phyloP scores from a whole-genome alignment of 495 filamentous ascomycete genomes.

The Hyaloscypha finlandica region DNA sequence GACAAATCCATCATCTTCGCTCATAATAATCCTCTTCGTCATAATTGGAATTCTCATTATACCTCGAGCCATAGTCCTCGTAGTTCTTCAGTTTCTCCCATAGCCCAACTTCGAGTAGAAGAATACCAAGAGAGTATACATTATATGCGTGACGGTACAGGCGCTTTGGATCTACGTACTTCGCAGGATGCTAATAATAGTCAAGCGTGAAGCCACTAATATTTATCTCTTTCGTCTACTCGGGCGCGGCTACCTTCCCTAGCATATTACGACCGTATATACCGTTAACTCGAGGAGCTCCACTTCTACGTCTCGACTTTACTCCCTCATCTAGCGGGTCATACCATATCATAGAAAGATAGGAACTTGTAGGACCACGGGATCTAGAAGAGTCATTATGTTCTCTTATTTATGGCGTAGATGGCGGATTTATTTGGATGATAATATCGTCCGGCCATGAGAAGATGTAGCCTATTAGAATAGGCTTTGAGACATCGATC shows the following conservation, averaged over 20 bases:
- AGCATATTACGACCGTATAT: not conserved
- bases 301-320: not conserved
- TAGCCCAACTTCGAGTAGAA: too few relatives aligned
- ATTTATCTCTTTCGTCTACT: conserved; percentile 1
- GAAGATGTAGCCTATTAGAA: not conserved
- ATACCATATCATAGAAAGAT: not conserved
- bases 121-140: too few relatives aligned
- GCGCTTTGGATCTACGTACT: not conserved
- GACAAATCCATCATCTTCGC: too few relatives aligned
- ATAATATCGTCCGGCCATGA: not conserved
- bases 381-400: not conserved
- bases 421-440: not conserved
- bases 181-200: conserved; percentile 1
- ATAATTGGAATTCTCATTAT: too few relatives aligned
- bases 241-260: not conserved
- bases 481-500: conserved; percentile 2
- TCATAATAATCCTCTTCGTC: too few relatives aligned
- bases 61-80: too few relatives aligned
- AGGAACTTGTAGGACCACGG: not conserved
- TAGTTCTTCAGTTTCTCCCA: too few relatives aligned
- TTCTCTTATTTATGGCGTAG: not conserved
- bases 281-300: not conserved
- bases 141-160: not conserved
- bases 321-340: not conserved
- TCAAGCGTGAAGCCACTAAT: conserved; percentile 1